phyloP scores from a whole-genome alignment of 2,329 filamentous ascomycete species.

The Paecilomyces fulvus region DNA sequence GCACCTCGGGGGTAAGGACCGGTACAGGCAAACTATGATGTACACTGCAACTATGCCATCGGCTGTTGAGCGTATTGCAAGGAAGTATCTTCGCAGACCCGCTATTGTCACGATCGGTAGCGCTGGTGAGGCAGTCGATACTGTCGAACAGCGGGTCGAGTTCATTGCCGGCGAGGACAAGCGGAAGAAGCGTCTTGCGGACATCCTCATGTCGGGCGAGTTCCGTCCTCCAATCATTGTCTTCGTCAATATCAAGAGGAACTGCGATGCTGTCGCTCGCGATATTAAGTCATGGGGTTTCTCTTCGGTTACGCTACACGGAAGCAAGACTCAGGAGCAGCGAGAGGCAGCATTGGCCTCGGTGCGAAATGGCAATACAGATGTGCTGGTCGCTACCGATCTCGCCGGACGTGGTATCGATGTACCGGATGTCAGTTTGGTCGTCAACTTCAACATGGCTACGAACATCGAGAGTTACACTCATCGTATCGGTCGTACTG shows the following conservation, averaged over 20 bases:
- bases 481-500: conserved; percentile 91
- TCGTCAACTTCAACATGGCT: conserved; percentile 99
- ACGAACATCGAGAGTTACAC: conserved; percentile 89
- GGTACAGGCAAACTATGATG: conserved; percentile 99
- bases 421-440: conserved; percentile 84
- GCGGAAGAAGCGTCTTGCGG: conserved; percentile 87
- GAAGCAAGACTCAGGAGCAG: conserved; percentile 95
- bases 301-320: conserved; percentile 82
- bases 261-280: conserved; percentile 88
- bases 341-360: conserved; percentile 83
- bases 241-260: conserved; percentile 99
- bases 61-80: conserved; percentile 88
- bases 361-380: conserved; percentile 69
- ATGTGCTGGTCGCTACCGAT: conserved; percentile 92
- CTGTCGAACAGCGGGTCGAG: conserved; percentile 94
- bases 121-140: conserved; percentile 90
- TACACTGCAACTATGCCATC: conserved; percentile 98
- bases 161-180: conserved; percentile 87
- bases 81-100: conserved; percentile 87
- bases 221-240: conserved; percentile 91
- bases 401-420: conserved; percentile 96
- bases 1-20: conserved; percentile 63
- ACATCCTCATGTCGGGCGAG: conserved; percentile 73
- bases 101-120: conserved; percentile 94
- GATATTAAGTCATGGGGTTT: conserved; percentile 94